These are phyloP conservation scores for Hevea brasiliensis DNA, from an alignment of 345 rosid genomes.

Conservation along the genomic window DNA sequence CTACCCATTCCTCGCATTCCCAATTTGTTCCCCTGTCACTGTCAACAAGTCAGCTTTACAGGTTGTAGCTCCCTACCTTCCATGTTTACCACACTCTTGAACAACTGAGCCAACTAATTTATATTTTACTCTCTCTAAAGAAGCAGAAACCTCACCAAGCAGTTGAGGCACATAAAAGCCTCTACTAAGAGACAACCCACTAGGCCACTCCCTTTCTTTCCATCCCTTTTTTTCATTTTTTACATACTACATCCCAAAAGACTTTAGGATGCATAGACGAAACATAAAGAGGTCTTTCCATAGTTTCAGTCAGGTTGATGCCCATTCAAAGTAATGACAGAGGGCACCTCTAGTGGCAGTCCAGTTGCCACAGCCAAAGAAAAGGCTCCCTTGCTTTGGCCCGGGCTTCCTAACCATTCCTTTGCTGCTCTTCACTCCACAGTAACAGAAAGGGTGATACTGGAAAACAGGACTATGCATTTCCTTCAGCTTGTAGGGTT, in stretches of 20 bases:
- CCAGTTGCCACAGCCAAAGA: conserved; percentile 52
- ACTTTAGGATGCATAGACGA: conserved; percentile 5
- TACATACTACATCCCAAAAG: conserved; percentile 18
- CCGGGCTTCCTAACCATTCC: conserved; percentile 41
- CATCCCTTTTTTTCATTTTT: background rate
- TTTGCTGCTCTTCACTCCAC: conserved; percentile 41
- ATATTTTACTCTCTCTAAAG: background rate
- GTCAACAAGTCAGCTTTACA: conserved; percentile 44
- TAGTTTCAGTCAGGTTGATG: conserved; percentile 30
- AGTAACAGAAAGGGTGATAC: conserved; percentile 40
- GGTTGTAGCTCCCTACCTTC: conserved; percentile 10
- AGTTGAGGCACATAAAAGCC: conserved; percentile 2
- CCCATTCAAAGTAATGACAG: conserved; percentile 45
- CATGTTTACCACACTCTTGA: conserved; percentile 1
- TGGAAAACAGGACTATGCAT: conserved; percentile 18
- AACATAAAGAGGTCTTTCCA: conserved; percentile 9
- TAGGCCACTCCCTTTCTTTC: conserved; percentile 3
- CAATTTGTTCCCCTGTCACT: conserved; percentile 28
- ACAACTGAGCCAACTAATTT: conserved; percentile 13
- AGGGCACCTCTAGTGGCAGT: conserved; percentile 33
- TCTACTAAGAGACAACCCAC: conserved; percentile 25
- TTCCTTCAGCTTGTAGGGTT: conserved; percentile 25
- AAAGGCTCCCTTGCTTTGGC: conserved; percentile 36
- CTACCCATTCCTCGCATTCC: conserved; percentile 21
- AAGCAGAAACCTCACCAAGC: background rate